These are phyloP conservation scores for Melanogaster broomeanus DNA, from an alignment of 768 basidiomycete genomes.

Conservation along the genomic window DNA sequence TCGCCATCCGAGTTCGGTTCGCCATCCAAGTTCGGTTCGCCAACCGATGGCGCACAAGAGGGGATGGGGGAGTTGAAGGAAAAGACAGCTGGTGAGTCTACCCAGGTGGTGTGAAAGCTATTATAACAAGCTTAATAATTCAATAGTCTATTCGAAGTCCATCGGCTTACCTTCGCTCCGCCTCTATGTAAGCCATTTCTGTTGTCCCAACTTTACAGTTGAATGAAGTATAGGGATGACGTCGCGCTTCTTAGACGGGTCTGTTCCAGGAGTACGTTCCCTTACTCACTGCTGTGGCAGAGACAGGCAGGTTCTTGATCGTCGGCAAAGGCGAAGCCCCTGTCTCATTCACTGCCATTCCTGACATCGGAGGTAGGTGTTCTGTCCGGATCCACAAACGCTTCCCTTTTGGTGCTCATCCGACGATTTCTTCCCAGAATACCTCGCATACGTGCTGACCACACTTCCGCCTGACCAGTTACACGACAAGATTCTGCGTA, in stretches of 20 bases:
- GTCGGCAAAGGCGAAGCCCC: constrained; percentile 25
- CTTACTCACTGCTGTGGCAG: constrained; percentile 5
- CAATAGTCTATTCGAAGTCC: constrained; percentile 16
- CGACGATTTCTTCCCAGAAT: constrained; percentile 24
- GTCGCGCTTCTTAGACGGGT: constrained; percentile 6
- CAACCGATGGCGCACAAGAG: constrained; percentile 20
- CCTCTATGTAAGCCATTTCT: constrained; percentile 11
- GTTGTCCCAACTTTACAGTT: too few relatives aligned
- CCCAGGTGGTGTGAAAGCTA: too few relatives aligned
- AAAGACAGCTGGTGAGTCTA: constrained; percentile 8
- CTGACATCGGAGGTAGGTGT: constrained; percentile 12
- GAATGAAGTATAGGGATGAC: background rate
- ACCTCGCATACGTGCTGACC: too few relatives aligned
- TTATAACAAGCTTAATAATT: background rate
- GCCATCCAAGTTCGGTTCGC: too few relatives aligned
- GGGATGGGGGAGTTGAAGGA: constrained; percentile 13
- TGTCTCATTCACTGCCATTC: constrained; percentile 19
- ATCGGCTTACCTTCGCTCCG: constrained; percentile 18
- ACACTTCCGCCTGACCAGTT: constrained; percentile 10
- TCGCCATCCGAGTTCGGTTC: too few relatives aligned
- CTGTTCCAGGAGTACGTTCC: constrained; percentile 12
- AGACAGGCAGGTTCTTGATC: constrained; percentile 18
- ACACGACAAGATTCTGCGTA: constrained; percentile 17
- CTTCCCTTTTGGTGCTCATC: background rate
- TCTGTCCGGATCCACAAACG: too few relatives aligned